A percentile compares a stretch with the other conserved stretches of the same genome.
Conservation (phyloP, 371 early-diverging fungal species). For the Syncephalastrum sp. region DNA sequence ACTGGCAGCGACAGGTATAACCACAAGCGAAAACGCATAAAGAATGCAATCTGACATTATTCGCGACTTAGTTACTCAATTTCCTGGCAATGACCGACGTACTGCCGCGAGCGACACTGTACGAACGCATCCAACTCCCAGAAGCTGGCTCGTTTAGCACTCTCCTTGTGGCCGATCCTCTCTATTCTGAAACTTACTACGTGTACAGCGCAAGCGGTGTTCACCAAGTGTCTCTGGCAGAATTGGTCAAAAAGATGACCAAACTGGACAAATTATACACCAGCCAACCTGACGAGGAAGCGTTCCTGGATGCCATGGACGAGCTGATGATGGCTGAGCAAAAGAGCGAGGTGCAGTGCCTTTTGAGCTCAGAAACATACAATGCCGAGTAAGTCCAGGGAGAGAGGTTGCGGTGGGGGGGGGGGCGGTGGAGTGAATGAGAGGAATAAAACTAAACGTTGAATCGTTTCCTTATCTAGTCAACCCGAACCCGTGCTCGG, state of each 20-base stretch:
- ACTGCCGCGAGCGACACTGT: slow-evolving; percentile 35
- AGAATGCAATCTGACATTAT: neutral
- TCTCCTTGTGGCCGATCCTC: slow-evolving; percentile 26
- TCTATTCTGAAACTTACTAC: slow-evolving; percentile 34
- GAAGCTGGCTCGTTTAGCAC: slow-evolving; percentile 15
- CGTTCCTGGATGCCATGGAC: too few relatives aligned
- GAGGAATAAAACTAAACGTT: too few relatives aligned
- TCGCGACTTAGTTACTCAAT: slow-evolving; percentile 15
- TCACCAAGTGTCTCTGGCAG: slow-evolving; percentile 23
- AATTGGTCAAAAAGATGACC: slow-evolving; percentile 26
- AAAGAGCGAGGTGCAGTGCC: too few relatives aligned
- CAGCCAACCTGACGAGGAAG: neutral
- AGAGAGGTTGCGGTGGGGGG: too few relatives aligned
- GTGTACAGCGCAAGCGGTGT: slow-evolving; percentile 41
- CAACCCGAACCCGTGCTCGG: slow-evolving; percentile 35
- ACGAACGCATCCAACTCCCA: slow-evolving; percentile 28
- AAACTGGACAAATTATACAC: slow-evolving; percentile 15
- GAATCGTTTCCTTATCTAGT: neutral
- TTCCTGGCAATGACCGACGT: slow-evolving; percentile 21
- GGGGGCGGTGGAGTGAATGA: too few relatives aligned
- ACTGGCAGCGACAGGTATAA: slow-evolving; percentile 30
- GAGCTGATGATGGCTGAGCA: too few relatives aligned
- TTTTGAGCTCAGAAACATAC: too few relatives aligned
- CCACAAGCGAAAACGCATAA: neutral
- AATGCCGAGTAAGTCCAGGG: too few relatives aligned